phyloP scores from a whole-genome alignment of 352 stramenopile genomes.

The Pythium utonaiense region DNA sequence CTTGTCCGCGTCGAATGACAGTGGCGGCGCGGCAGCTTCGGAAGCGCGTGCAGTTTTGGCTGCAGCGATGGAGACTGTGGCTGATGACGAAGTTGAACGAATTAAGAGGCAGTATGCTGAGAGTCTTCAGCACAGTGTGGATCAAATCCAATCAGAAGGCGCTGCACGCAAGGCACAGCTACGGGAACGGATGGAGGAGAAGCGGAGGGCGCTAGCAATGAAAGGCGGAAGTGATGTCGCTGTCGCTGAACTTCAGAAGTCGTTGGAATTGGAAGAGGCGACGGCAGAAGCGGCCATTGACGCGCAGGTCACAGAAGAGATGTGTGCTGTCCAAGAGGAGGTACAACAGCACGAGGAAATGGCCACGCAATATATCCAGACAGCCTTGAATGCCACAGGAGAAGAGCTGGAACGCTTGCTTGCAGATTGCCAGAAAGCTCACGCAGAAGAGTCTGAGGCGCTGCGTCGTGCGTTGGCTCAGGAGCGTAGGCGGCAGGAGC shows the following conservation, averaged over 20 bases:
- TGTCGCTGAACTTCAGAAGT: background rate
- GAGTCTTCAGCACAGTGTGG: constrained; percentile 3
- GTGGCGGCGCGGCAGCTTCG: constrained; percentile 9
- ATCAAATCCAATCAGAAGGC: constrained; percentile 2
- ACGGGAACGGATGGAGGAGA: constrained; percentile 12
- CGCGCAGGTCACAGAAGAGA: background rate
- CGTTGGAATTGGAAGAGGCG: background rate
- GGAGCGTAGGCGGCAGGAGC: constrained; percentile 12
- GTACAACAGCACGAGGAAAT: background rate
- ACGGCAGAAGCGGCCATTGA: constrained; percentile 3
- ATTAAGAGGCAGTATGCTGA: constrained; percentile 17
- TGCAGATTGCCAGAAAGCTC: constrained; percentile 4
- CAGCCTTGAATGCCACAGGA: background rate
- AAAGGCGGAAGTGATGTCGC: background rate
- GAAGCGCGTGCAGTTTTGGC: background rate
- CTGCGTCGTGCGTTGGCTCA: constrained; percentile 5
- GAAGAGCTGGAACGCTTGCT: constrained; percentile 15
- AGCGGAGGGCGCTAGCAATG: constrained; percentile 6
- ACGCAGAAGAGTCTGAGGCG: constrained; percentile 5
- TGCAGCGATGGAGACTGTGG: constrained; percentile 5
- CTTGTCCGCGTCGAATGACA: constrained; percentile 24
- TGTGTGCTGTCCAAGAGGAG: background rate
- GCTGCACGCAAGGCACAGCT: constrained; percentile 1
- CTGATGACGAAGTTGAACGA: constrained; percentile 5
- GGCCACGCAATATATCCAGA: background rate